Base-by-base conservation (phyloP, 2,329 filamentous ascomycete genomes). In the Colletotrichum melonis region DNA sequence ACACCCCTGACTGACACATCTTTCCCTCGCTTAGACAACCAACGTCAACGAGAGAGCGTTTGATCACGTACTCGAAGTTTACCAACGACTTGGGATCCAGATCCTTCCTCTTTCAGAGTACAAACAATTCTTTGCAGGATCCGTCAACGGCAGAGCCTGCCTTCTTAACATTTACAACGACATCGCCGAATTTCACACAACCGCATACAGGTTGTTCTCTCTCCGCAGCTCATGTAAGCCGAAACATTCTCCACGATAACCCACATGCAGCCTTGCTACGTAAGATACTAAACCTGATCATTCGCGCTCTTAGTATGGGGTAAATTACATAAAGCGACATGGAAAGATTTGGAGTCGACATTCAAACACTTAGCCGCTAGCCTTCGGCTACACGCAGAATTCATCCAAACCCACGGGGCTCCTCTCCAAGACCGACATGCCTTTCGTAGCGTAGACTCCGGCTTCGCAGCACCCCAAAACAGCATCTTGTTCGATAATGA, bases 11-110 rank as follows among this genome's bases (percentile, higher is more conserved):
- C 42, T 49, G 19, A 49, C 16, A n/a, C n/a, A 30, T 3, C n/a
- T 52, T 4, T 59, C 32, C 52, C 0, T 22, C 4, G 9, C 32
- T 16, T 26, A 67, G 69, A 59, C 59, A 16, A 71, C 74, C n/a
- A 69, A 14, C 1, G 5, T 65, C 52, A 62, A 67, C 12, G 72
- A 75, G 3, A 12, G 54, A n/a, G 72, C 74, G 1, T 75, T 75
- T 22, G 74, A 75, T 24, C 12, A 70, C 0, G 56, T 75, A n/a
- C 72, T 75, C 2, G 74, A 75, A n/a, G 64, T 72, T 3, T 73
- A 75, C 19, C 22, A 75, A 24, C 69, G 22, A 2, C 57, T 75
- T 0, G 74, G 74, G 1, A 42, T 62, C 19, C 19, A 67, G 11
- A 65, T 75, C 11, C 52, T 16, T 3, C 55, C 38, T 1, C 62